These are phyloP conservation scores for Syncephalastrum sp. DNA, from an alignment of 371 early-diverging fungal genomes.

Conservation along the genomic window DNA sequence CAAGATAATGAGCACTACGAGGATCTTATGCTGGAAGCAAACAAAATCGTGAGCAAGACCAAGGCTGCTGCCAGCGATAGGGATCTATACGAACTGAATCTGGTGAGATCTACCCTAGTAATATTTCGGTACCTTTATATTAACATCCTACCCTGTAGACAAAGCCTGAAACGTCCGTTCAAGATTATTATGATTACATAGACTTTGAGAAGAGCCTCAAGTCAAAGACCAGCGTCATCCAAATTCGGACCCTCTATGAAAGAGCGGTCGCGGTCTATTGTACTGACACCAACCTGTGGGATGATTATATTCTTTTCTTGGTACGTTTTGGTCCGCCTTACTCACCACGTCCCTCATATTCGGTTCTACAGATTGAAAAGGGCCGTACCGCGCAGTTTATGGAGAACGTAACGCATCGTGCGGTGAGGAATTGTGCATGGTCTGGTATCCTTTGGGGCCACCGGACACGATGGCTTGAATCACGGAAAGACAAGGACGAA, in stretches of 20 bases:
- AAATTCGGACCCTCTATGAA: slow-evolving; percentile 61
- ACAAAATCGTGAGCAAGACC: slow-evolving; percentile 44
- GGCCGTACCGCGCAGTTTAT: slow-evolving; percentile 25
- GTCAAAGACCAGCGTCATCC: slow-evolving; percentile 24
- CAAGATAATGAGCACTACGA: slow-evolving; percentile 60
- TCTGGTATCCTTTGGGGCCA: slow-evolving; percentile 64
- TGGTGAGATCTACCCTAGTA: slow-evolving; percentile 23
- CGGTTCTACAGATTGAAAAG: slow-evolving; percentile 27
- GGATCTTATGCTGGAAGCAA: slow-evolving; percentile 55
- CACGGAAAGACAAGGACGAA: background rate
- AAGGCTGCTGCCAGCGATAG: slow-evolving; percentile 43
- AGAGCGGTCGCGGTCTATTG: slow-evolving; percentile 58
- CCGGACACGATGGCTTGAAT: slow-evolving; percentile 36
- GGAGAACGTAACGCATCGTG: slow-evolving; percentile 37
- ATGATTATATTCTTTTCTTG: slow-evolving; percentile 64
- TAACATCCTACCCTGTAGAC: too few relatives aligned
- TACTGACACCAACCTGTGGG: slow-evolving; percentile 63
- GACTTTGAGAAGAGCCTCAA: slow-evolving; percentile 36
- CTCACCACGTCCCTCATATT: background rate
- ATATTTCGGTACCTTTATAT: too few relatives aligned
- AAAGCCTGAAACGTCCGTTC: slow-evolving; percentile 15
- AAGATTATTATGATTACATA: slow-evolving; percentile 44
- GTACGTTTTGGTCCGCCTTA: slow-evolving; percentile 19
- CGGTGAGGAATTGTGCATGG: slow-evolving; percentile 72
- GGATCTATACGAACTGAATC: slow-evolving; percentile 54